A percentile compares a stretch with the other conserved stretches of the same genome.
phyloP scores from a whole-genome alignment of 2,329 filamentous ascomycete species.

The Sclerotinia nivalis region DNA sequence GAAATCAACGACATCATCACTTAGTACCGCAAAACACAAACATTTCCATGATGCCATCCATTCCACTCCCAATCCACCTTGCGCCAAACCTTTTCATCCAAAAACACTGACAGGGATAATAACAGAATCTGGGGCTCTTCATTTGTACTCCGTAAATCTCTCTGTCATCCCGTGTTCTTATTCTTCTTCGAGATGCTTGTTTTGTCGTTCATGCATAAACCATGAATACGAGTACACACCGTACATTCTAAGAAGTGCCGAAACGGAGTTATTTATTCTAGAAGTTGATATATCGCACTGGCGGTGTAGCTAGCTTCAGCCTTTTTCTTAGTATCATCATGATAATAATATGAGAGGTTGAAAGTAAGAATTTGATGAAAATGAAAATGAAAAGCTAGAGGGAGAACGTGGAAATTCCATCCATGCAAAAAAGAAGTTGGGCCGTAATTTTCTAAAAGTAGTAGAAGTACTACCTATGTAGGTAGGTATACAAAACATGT shows the following conservation, averaged over 20 bases:
- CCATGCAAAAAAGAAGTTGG: not conserved
- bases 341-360: not conserved
- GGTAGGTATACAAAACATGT: no score
- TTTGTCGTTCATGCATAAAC: constrained; percentile 17
- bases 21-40: not conserved
- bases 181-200: not conserved
- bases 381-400: not conserved
- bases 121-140: not conserved
- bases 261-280: not conserved
- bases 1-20: not conserved
- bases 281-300: constrained; percentile 10
- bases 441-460: not conserved
- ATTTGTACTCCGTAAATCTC: not conserved
- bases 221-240: constrained; percentile 6
- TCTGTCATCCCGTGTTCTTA: not conserved
- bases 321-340: not conserved
- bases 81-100: not conserved
- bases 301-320: constrained; percentile 3
- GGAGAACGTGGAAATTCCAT: not conserved
- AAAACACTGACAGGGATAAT: not conserved
- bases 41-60: constrained; percentile 2
- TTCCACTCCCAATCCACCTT: not conserved
- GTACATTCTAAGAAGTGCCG: not conserved
- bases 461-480: not conserved
- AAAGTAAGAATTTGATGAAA: not conserved